Evolutionary conservation across 202 grass and related monocot genomes (phyloP).

Genomic region (Setaria italica): DNA sequence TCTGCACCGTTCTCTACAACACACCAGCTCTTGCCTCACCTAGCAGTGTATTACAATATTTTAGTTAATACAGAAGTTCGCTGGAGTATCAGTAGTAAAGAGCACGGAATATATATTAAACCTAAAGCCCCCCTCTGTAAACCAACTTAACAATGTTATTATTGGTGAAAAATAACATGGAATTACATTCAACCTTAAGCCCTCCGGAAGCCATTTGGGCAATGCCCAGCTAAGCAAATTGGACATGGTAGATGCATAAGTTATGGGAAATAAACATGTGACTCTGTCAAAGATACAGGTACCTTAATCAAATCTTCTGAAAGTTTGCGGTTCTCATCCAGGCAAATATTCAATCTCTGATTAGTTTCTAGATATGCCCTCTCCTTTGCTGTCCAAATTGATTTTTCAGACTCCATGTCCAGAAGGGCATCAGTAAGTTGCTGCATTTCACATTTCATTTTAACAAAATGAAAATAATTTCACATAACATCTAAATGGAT

Average conservation of each 20-base stretch:
- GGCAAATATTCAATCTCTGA: constrained; percentile 57
- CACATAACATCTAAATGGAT: constrained; percentile 14
- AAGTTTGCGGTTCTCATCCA: constrained; percentile 64
- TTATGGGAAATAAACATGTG: not conserved
- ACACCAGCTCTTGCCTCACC: constrained; percentile 64
- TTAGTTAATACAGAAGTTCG: not conserved
- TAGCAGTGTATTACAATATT: constrained; percentile 42
- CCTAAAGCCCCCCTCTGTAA: not conserved
- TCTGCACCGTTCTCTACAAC: constrained; percentile 55
- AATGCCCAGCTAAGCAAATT: constrained; percentile 30
- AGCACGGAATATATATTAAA: constrained; percentile 32
- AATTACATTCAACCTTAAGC: no score
- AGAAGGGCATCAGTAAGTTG: constrained; percentile 91
- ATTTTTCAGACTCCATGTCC: constrained; percentile 85
- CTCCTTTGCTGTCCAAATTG: constrained; percentile 67
- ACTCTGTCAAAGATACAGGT: constrained; percentile 52
- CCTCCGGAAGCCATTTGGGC: not conserved
- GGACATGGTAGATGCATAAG: not conserved
- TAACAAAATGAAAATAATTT: constrained; percentile 40
- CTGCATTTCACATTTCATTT: constrained; percentile 55
- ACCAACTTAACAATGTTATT: not conserved
- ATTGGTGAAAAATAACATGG: no score
- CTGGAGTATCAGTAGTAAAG: constrained; percentile 1
- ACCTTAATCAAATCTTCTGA: constrained; percentile 75
- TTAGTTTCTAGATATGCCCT: constrained; percentile 63